Base-by-base conservation (phyloP, 2,329 filamentous ascomycete genomes). In the Anisogramma anomala region DNA sequence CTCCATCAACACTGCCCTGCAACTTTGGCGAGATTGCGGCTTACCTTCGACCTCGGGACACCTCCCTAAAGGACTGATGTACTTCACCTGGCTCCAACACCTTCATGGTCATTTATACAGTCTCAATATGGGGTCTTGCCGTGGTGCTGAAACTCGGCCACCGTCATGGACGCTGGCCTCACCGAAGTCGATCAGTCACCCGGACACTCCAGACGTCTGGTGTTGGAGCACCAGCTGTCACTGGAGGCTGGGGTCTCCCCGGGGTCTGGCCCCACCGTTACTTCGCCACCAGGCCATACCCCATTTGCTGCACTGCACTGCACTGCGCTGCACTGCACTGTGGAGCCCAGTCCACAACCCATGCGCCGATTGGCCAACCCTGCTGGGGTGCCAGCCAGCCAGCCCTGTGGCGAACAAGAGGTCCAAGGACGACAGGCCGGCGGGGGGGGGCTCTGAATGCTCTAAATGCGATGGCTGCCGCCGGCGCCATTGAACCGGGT, bases 371-470 rank as follows among this genome's bases (percentile, higher is more conserved):
- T 41, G 37, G 39, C 15, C 35, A 35, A 20, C 20, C 17, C 36
- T 17, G 17, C 34, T 26, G 33, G 43, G 40, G 39, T 46, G 25
- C 36, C 30, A 33, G 42, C 28, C 26, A 35, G 34, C 22, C 36
- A 34, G 40, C 39, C 35, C 32, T 34, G 43, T 45, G 43, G 43
- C 43, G 43, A 45, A 39, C 35, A 25, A n/a, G n/a, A n/a, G n/a
- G n/a, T n/a, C n/a, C n/a, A n/a, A 36, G 14, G 20, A 15, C 31
- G 14, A 27, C 30, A 31, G 10, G 8, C 31, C 34, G 3, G n/a
- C n/a, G n/a, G n/a, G n/a, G n/a, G n/a, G n/a, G n/a, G n/a, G n/a
- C n/a, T n/a, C n/a, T n/a, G n/a, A n/a, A n/a, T n/a, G 25, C 15
- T 22, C 14, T 45, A 20, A 37, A 23, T 46, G 43, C n/a, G n/a